Conservation (phyloP, 73 alveolate genomes). For the Loxodes magnus region DNA sequence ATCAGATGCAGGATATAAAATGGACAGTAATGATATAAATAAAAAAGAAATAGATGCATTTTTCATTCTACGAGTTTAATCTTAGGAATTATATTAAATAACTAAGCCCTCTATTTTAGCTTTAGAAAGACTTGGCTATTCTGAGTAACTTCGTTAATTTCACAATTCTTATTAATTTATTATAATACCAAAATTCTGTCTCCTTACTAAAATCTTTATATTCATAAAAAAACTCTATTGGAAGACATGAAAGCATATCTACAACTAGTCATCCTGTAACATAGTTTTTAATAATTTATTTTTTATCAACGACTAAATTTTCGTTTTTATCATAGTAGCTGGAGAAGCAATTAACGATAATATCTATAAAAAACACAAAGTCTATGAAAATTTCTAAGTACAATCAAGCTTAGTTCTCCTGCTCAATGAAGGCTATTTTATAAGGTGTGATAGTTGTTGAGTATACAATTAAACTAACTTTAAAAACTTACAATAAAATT, state of each 20-base stretch:
- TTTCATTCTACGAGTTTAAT: neutral
- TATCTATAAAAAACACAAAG: too few species aligned
- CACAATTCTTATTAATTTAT: neutral
- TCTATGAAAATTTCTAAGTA: too few species aligned
- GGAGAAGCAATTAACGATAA: too few species aligned
- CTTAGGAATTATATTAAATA: neutral
- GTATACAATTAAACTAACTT: too few species aligned
- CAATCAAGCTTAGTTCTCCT: too few species aligned
- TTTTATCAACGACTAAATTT: neutral
- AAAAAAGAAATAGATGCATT: neutral
- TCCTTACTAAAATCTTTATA: neutral
- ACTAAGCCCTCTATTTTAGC: neutral
- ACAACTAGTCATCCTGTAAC: neutral
- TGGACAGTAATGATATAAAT: neutral
- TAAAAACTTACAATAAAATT: too few species aligned
- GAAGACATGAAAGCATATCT: neutral
- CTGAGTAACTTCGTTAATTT: neutral
- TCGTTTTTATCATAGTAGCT: neutral
- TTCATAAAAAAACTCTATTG: neutral
- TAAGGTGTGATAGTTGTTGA: too few species aligned
- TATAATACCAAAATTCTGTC: neutral
- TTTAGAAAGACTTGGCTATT: neutral
- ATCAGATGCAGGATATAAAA: neutral
- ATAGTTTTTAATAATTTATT: neutral
- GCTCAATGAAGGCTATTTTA: too few species aligned